phyloP scores from a whole-genome alignment of 1,284 basidiomycete genomes.

The Hypsizygus ulmarius region DNA sequence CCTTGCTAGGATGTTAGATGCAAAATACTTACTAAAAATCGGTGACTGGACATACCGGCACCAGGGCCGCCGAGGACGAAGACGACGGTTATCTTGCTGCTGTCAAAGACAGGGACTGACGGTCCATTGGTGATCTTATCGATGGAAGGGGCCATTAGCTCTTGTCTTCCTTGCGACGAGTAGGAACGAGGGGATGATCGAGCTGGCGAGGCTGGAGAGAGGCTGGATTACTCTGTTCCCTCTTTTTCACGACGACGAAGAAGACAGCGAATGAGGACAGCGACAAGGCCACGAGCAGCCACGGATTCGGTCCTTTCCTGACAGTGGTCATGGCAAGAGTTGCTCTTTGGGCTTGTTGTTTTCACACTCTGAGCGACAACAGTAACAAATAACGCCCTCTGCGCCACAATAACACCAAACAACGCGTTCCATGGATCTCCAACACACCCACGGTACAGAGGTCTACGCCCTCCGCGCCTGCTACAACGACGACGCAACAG shows the following conservation, averaged over 20 bases:
- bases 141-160: conserved; percentile 42
- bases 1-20: conserved; percentile 46
- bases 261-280: conserved; percentile 57
- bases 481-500: conserved; percentile 57
- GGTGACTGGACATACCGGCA: conserved; percentile 56
- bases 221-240: conserved; percentile 58
- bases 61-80: conserved; percentile 98
- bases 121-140: conserved; percentile 33
- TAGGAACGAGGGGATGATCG: conserved; percentile 65
- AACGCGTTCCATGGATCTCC: conserved; percentile 47
- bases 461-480: conserved; percentile 63
- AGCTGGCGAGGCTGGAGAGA: conserved; percentile 60
- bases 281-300: conserved; percentile 55
- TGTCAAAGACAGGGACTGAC: conserved; percentile 60
- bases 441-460: conserved; percentile 53
- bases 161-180: conserved; percentile 42
- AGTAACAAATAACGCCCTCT: no score
- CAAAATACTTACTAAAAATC: conserved; percentile 1
- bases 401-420: no score
- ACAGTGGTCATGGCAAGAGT: conserved; percentile 5
- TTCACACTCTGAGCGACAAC: background rate
- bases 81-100: conserved; percentile 79
- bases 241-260: conserved; percentile 49
- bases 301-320: conserved; percentile 55
- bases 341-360: background rate